Evolutionary conservation across 345 rosid species (phyloP), one percentile per base, ranked within the genome.

Genomic region (Bruguiera gymnorhiza): DNA sequence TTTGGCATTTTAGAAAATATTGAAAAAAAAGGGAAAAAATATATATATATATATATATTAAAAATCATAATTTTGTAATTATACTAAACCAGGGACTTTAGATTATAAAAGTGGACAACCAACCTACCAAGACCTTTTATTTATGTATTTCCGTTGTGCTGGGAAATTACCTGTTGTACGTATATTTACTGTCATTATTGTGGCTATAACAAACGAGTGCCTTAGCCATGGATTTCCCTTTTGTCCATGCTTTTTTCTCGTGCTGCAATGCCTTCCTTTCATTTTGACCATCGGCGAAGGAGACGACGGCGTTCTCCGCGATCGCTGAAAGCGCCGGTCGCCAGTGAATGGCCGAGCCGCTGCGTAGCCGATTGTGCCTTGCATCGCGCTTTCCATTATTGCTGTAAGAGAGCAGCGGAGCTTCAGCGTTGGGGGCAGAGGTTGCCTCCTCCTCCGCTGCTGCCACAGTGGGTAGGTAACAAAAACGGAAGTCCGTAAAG

Each of bases 311-410:
- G 26, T 81, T 79, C 72, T 81, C 84, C 9, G 69, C 48, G 37
- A 80, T 80, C 20, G 6, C 69, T n/a, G 76, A 67, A 4, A 80
- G 76, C 30, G 24, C 68, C 34, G 84, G 84, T 26, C 66, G 70
- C 84, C 84, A 36, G 18, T 43, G 50, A 43, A 43, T 13, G 5
- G 19, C 50, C n/a, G 37, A 29, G 52, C 4, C 0, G 48, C 62
- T 43, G 50, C 50, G 5, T 43, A 15, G 19, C 16, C 18, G 18
- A 43, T 13, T 29, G 60, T 21, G 72, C 26, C 24, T 13, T 11
- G 51, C 20, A 1, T 43, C 57, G 39, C 68, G 11, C 29, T 73
- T 15, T 3, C 15, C 32, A n/a, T 60, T 37, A 9, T 11, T 34
- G 46, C 65, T 26, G 66, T 18, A 36, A 48, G 26, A 57, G 69